Base-by-base conservation (phyloP, 2,329 filamentous ascomycete species). In the Furcasterigmium furcatum region DNA sequence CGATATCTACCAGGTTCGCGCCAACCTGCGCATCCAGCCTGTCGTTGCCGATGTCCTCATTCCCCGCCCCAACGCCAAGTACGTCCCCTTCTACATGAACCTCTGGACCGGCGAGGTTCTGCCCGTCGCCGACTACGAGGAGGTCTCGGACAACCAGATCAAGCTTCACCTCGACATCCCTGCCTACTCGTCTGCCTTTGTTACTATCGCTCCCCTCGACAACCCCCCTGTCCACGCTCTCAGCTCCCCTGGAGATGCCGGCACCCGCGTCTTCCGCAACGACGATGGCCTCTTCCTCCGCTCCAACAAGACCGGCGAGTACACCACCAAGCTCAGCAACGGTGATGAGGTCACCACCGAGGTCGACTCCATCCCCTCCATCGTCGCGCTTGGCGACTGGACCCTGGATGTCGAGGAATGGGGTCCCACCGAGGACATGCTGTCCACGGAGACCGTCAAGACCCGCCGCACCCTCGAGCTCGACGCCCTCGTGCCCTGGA, bases 131-230 rank as follows among this genome's bases (percentile, higher is more conserved):
- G 32, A 44, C 27, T 46, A 46, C 27, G 44, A 46, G 16, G 44
- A 46, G 44, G 21, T 49, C 14, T 46, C 44, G 10, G 47, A 49
- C 36, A 46, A 40, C n/a, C 47, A 49, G 44, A 36, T 49, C 36
- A 43, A 41, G 27, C 30, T 46, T 14, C 47, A 40, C 36, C n/a
- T 49, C 27, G 27, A 29, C 21, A 41, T 49, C 36, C 19, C 36
- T n/a, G 44, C 44, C 12, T 49, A 49, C 35, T 44, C 46, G 20
- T 44, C 42, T 4, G 36, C 34, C 3, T 44, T 49, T 20, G 43
- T 49, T 25, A 46, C 47, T 25, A 40, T 49, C 38, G 47, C 44
- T 4, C 44, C 47, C 14, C 21, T 46, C 21, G 29, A 38, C 19
- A 36, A 36, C 14, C 16, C 40, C 2, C 43, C 46, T 3, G 36